phyloP scores from a whole-genome alignment of 768 basidiomycete species.

The Panaeolus papilionaceus region DNA sequence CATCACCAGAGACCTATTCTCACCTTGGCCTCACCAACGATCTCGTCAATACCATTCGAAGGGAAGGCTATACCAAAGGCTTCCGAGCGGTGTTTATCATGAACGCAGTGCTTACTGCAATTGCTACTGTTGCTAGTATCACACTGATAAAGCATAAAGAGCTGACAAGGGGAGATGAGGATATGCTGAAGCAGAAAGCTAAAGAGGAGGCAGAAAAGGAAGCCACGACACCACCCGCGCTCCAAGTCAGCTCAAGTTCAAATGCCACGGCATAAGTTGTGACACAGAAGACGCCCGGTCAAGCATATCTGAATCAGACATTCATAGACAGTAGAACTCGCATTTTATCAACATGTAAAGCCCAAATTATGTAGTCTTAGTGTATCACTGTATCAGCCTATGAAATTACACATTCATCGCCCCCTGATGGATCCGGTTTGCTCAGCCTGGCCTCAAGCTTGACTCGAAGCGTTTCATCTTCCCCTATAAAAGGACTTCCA shows the following conservation, averaged over 20 bases:
- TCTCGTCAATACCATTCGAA: constrained; percentile 48
- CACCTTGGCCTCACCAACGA: constrained; percentile 41
- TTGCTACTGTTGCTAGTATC: constrained; percentile 61
- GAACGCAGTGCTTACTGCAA: constrained; percentile 58
- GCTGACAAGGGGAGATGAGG: constrained; percentile 63
- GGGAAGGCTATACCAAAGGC: constrained; percentile 58
- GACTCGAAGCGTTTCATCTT: constrained; percentile 45
- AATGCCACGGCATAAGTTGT: background rate
- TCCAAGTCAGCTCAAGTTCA: background rate
- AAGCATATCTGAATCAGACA: background rate
- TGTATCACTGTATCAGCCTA: background rate
- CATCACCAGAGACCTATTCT: constrained; percentile 30
- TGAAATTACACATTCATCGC: constrained; percentile 18
- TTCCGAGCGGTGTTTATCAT: constrained; percentile 67
- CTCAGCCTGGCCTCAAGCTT: constrained; percentile 49
- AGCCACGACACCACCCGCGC: background rate
- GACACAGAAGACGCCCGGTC: background rate
- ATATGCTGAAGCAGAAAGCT: constrained; percentile 49
- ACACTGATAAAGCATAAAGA: constrained; percentile 69
- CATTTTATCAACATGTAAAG: background rate
- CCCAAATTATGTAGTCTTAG: background rate
- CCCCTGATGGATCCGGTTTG: constrained; percentile 45
- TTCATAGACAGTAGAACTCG: background rate
- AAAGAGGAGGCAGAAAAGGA: constrained; percentile 16
- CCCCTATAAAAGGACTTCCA: constrained; percentile 46